A percentile compares a stretch with the other conserved stretches of the same genome.
These are phyloP conservation scores for Vanrija sp. DNA, from an alignment of 1,284 basidiomycete species.

Conservation along the genomic window DNA sequence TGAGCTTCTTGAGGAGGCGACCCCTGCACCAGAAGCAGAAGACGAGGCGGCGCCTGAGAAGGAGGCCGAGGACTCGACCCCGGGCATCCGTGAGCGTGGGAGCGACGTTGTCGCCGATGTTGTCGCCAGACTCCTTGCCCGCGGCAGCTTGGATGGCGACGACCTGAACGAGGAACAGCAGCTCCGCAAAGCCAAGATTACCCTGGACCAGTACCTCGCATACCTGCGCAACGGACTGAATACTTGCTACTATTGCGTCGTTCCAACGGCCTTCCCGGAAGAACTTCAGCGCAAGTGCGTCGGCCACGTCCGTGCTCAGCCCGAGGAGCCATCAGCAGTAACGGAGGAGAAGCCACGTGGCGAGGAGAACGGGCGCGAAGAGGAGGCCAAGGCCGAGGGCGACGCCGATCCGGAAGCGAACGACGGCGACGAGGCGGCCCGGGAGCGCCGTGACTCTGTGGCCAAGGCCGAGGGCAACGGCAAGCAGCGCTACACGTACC, in stretches of 20 bases:
- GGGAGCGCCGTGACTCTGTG: constrained; percentile 26
- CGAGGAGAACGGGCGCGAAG: constrained; percentile 20
- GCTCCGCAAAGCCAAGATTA: constrained; percentile 37
- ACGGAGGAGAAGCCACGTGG: constrained; percentile 2
- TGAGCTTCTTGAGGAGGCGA: constrained; percentile 47
- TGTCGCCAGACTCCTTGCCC: constrained; percentile 29
- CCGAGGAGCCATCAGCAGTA: constrained; percentile 49
- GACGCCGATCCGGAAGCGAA: constrained; percentile 53
- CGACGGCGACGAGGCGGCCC: constrained; percentile 57
- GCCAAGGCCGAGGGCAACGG: neutral
- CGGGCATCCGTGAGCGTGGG: constrained; percentile 34
- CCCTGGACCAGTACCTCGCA: constrained; percentile 36
- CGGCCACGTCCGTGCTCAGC: constrained; percentile 65
- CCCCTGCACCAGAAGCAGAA: constrained; percentile 23
- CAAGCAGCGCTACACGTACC: constrained; percentile 20
- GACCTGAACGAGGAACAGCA: constrained; percentile 30
- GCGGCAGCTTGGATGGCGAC: constrained; percentile 26
- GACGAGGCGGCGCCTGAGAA: constrained; percentile 26
- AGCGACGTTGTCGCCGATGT: constrained; percentile 41
- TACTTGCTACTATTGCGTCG: constrained; percentile 84
- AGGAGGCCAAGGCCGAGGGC: constrained; percentile 7
- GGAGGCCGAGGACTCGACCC: constrained; percentile 11
- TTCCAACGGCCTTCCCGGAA: constrained; percentile 84
- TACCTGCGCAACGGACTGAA: constrained; percentile 43
- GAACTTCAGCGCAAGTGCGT: constrained; percentile 91